phyloP scores from a whole-genome alignment of 306 rosid species.

The Cicer yamashitae region DNA sequence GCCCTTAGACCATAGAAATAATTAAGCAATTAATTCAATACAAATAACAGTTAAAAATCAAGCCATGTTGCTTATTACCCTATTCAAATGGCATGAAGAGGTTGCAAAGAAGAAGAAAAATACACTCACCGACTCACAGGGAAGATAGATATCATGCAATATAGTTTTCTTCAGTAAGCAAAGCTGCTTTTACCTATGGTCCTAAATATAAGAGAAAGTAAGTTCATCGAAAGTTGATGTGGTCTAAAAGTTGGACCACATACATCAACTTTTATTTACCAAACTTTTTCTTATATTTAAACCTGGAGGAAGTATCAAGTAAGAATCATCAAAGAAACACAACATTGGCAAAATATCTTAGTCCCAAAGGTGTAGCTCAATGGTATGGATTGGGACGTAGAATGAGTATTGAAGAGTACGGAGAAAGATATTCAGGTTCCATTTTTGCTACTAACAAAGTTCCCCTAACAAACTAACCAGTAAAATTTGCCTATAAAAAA shows the following conservation, averaged over 20 bases:
- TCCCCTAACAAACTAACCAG: too few species aligned
- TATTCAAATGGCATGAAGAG: slow-evolving; percentile 20
- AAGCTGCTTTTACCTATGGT: background rate
- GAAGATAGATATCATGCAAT: slow-evolving; percentile 28
- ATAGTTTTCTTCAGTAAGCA: slow-evolving; percentile 12
- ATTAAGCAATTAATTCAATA: slow-evolving; percentile 21
- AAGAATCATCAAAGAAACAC: slow-evolving; percentile 26
- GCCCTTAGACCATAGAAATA: slow-evolving; percentile 5
- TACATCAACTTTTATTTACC: too few species aligned
- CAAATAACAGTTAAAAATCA: background rate
- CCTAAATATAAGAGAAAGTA: too few species aligned
- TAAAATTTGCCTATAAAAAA: too few species aligned
- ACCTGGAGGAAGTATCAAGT: background rate
- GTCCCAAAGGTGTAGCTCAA: too few species aligned
- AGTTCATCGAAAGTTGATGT: too few species aligned
- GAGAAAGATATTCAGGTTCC: too few species aligned
- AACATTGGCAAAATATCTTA: background rate
- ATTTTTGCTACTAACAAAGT: too few species aligned
- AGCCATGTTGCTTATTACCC: slow-evolving; percentile 23
- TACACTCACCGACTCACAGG: background rate
- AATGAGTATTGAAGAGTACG: too few species aligned
- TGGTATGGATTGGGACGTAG: too few species aligned
- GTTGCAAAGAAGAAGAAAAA: slow-evolving; percentile 1
- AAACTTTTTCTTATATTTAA: too few species aligned
- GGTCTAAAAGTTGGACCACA: too few species aligned